Percentiles rank a stretch among this genome's conserved stretches.
These are phyloP conservation scores for Hammondia hammondi DNA, from an alignment of 169 alveolate species.

Conservation along the genomic window DNA sequence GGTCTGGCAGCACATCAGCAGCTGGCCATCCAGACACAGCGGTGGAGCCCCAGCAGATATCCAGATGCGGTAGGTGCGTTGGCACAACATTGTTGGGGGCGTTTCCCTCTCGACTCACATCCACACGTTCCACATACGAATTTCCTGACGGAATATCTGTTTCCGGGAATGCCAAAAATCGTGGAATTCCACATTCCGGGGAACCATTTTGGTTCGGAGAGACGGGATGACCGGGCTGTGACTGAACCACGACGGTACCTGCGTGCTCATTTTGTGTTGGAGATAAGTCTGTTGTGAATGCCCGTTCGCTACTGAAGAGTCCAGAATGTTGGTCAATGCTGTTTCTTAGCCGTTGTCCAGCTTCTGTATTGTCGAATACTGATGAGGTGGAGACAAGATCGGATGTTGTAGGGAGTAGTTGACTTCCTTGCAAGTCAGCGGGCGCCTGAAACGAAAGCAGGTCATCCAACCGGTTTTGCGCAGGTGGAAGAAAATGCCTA, in stretches of 20 bases:
- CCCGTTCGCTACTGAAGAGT: not conserved
- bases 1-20: not conserved
- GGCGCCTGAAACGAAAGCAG: not conserved
- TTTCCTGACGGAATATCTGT: not conserved
- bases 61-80: not conserved
- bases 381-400: not conserved
- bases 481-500: constrained; percentile 3
- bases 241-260: not conserved
- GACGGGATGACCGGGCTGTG: not conserved
- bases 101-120: not conserved
- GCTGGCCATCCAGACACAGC: not conserved
- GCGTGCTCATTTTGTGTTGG: not conserved
- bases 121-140: not conserved
- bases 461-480: not conserved
- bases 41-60: not conserved
- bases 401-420: not conserved
- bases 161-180: not conserved
- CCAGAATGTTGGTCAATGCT: not conserved
- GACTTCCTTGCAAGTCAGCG: not conserved
- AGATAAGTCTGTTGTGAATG: not conserved
- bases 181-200: not conserved
- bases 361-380: not conserved
- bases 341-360: not conserved
- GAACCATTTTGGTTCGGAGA: not conserved
- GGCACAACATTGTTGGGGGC: not conserved